These are phyloP conservation scores for Boletus bicolor DNA, from an alignment of 768 basidiomycete genomes.

Conservation along the genomic window DNA sequence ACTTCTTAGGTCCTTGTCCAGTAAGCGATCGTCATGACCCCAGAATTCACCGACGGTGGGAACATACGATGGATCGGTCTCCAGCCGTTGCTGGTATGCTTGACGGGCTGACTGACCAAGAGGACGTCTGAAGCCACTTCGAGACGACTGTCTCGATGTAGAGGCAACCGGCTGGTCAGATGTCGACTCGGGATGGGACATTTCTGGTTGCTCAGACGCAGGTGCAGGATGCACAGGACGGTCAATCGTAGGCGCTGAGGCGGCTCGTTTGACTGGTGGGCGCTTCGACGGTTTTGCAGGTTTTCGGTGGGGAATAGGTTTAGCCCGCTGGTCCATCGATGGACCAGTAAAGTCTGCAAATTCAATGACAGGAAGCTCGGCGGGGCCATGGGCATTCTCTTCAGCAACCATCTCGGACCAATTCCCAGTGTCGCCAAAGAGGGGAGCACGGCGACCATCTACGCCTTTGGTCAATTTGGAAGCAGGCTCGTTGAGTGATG, in stretches of 20 bases:
- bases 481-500: slow-evolving; percentile 23
- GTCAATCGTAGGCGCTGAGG: slow-evolving; percentile 34
- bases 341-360: slow-evolving; percentile 58
- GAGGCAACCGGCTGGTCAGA: slow-evolving; percentile 38
- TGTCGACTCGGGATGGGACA: slow-evolving; percentile 16
- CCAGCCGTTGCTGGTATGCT: slow-evolving; percentile 79
- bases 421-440: slow-evolving; percentile 53
- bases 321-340: slow-evolving; percentile 31
- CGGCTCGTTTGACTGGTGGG: slow-evolving; percentile 32
- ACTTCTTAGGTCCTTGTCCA: slow-evolving; percentile 78
- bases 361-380: slow-evolving; percentile 75
- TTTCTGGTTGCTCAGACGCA: slow-evolving; percentile 14
- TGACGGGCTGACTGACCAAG: slow-evolving; percentile 70
- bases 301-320: slow-evolving; percentile 39
- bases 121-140: slow-evolving; percentile 32
- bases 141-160: slow-evolving; percentile 34
- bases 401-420: slow-evolving; percentile 89
- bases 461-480: slow-evolving; percentile 25
- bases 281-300: slow-evolving; percentile 40
- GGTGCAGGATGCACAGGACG: slow-evolving; percentile 16
- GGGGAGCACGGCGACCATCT: slow-evolving; percentile 40
- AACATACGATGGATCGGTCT: slow-evolving; percentile 82
- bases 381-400: slow-evolving; percentile 59
- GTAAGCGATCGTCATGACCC: slow-evolving; percentile 89
- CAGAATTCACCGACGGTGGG: slow-evolving; percentile 92